Conservation (phyloP, 2,329 filamentous ascomycete species). For the Aspergillus ibericus region DNA sequence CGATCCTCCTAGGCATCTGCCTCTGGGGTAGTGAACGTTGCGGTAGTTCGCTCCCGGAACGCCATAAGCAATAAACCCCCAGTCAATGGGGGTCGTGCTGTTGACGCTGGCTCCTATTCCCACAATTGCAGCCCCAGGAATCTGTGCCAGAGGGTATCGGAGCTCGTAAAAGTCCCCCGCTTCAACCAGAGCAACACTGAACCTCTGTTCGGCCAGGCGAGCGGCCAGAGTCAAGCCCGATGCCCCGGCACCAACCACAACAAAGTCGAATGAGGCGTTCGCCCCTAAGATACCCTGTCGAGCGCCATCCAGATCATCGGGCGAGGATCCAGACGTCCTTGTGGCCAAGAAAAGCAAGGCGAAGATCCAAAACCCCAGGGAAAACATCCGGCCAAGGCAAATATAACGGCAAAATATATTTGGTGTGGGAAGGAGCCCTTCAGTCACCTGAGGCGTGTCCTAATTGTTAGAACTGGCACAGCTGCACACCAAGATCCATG, state of each 20-base stretch:
- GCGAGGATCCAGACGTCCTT: neutral
- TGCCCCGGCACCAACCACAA: slow-evolving; percentile 42
- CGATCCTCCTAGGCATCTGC: slow-evolving; percentile 33
- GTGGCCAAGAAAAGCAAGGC: neutral
- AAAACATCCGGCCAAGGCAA: neutral
- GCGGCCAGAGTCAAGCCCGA: slow-evolving; percentile 47
- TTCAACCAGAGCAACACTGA: slow-evolving; percentile 42
- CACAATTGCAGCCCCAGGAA: slow-evolving; percentile 33
- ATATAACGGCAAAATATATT: neutral
- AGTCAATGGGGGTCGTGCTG: slow-evolving; percentile 49
- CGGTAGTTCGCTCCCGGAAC: slow-evolving; percentile 49
- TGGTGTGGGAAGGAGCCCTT: neutral
- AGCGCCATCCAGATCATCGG: neutral
- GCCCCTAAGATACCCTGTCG: slow-evolving; percentile 10
- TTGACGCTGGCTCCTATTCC: slow-evolving; percentile 23
- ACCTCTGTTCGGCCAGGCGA: slow-evolving; percentile 51
- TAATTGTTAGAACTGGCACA: neutral
- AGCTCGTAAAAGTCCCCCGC: slow-evolving; percentile 52
- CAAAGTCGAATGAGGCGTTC: slow-evolving; percentile 29
- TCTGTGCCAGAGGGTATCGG: slow-evolving; percentile 54
- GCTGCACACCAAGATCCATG: neutral
- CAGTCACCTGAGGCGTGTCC: neutral
- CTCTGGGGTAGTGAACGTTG: slow-evolving; percentile 30
- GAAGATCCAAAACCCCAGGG: neutral
- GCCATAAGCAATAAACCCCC: slow-evolving; percentile 50